These are phyloP conservation scores for Chrysoporthe deuterocubensis DNA, from an alignment of 2,329 filamentous ascomycete species.

Conservation along the genomic window DNA sequence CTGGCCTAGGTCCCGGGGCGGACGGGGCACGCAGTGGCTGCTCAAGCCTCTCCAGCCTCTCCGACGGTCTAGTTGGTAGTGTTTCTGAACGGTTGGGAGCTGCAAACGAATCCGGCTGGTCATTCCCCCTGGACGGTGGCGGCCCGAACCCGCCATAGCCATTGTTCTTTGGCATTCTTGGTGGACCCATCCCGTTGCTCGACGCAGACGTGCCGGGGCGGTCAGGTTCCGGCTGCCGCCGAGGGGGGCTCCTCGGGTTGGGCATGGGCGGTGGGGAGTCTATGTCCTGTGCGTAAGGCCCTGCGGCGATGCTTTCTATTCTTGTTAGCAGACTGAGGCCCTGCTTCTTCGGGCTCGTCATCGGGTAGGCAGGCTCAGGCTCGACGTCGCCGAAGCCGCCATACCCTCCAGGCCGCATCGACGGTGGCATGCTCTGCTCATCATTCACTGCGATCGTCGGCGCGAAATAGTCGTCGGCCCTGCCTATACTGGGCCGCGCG, in stretches of 20 bases:
- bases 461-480: slow-evolving; percentile 49
- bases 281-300: slow-evolving; percentile 58
- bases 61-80: slow-evolving; percentile 48
- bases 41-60: slow-evolving; percentile 40
- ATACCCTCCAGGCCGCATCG: slow-evolving; percentile 52
- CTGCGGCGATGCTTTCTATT: slow-evolving; percentile 69
- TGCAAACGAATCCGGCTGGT: slow-evolving; percentile 44
- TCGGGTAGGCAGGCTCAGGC: slow-evolving; percentile 47
- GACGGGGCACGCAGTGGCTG: slow-evolving; percentile 51
- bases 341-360: slow-evolving; percentile 52
- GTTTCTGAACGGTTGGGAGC: slow-evolving; percentile 55
- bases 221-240: slow-evolving; percentile 30
- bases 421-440: slow-evolving; percentile 45
- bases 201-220: slow-evolving; percentile 39
- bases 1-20: slow-evolving; percentile 49
- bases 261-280: slow-evolving; percentile 23
- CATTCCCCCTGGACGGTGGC: slow-evolving; percentile 40
- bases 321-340: slow-evolving; percentile 56
- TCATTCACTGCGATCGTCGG: slow-evolving; percentile 46
- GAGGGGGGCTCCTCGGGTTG: slow-evolving; percentile 14
- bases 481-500: slow-evolving; percentile 48
- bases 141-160: slow-evolving; percentile 64
- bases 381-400: slow-evolving; percentile 50
- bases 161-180: slow-evolving; percentile 51
- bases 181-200: slow-evolving; percentile 40